phyloP scores from a whole-genome alignment of 2,329 filamentous ascomycete species.

The Botrytis cinerea region DNA sequence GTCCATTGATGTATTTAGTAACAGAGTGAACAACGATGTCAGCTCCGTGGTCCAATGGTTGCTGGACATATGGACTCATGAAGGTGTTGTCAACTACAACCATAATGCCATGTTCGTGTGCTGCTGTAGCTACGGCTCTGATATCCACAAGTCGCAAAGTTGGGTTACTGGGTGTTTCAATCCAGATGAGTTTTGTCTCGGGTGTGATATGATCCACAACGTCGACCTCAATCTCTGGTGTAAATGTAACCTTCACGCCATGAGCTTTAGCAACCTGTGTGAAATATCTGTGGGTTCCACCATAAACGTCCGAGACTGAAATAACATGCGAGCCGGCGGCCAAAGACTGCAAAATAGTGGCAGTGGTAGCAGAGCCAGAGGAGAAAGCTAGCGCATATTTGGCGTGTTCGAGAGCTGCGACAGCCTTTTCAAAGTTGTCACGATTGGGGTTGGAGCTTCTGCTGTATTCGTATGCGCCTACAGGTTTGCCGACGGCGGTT shows the following conservation, averaged over 20 bases:
- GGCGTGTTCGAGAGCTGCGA: slow-evolving; percentile 90
- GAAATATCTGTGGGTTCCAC: slow-evolving; percentile 97
- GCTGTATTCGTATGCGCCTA: slow-evolving; percentile 91
- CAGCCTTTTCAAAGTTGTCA: slow-evolving; percentile 87
- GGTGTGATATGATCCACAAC: slow-evolving; percentile 81
- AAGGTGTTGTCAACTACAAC: slow-evolving; percentile 99
- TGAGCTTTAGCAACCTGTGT: slow-evolving; percentile 95
- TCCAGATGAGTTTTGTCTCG: slow-evolving; percentile 95
- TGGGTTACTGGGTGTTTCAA: slow-evolving; percentile 92
- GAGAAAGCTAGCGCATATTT: slow-evolving; percentile 92
- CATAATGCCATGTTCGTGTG: slow-evolving; percentile 83
- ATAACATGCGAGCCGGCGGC: slow-evolving; percentile 91
- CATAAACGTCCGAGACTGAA: slow-evolving; percentile 96
- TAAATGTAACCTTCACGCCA: slow-evolving; percentile 92
- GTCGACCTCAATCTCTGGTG: slow-evolving; percentile 86
- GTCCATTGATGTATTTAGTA: slow-evolving; percentile 99
- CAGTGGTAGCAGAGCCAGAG: slow-evolving; percentile 91
- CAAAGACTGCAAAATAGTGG: slow-evolving; percentile 88
- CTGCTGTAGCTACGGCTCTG: slow-evolving; percentile 75
- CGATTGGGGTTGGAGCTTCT: slow-evolving; percentile 94
- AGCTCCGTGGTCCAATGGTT: slow-evolving; percentile 90
- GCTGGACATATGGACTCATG: slow-evolving; percentile 93
- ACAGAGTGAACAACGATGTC: slow-evolving; percentile 97
- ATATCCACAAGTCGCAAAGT: slow-evolving; percentile 94
- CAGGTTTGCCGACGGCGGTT: slow-evolving; percentile 78